Percentiles rank a stretch among this genome's conserved stretches.
phyloP scores from a whole-genome alignment of 2,329 filamentous ascomycete species.

The Beauveria australis region DNA sequence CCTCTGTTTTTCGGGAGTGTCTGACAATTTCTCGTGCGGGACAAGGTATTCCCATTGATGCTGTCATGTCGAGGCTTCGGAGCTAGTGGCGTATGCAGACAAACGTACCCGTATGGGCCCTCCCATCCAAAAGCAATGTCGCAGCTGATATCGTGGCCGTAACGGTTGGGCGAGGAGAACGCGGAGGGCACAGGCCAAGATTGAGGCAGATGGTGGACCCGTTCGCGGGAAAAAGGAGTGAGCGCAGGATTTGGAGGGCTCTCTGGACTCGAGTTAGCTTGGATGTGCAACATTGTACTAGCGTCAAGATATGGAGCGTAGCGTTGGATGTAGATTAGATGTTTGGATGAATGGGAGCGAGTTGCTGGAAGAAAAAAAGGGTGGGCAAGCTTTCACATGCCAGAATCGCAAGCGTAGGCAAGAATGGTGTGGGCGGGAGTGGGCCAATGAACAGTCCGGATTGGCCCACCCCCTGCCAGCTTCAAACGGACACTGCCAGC shows the following conservation, averaged over 20 bases:
- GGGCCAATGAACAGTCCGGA: background rate
- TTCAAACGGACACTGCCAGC: conserved; percentile 1
- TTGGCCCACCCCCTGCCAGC: conserved; percentile 6
- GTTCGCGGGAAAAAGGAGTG: background rate
- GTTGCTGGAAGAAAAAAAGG: background rate
- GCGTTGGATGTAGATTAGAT: conserved; percentile 2
- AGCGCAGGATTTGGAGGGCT: background rate
- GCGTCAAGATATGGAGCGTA: background rate
- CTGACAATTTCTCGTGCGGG: conserved; percentile 5
- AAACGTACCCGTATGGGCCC: conserved; percentile 2
- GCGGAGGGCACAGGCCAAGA: background rate
- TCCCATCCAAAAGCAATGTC: background rate
- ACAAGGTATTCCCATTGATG: background rate
- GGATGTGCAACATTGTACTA: background rate
- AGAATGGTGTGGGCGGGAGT: conserved; percentile 4
- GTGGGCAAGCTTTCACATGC: conserved; percentile 4
- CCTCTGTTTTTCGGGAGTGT: background rate
- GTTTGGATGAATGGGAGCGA: background rate
- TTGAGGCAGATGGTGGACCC: background rate
- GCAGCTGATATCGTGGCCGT: conserved; percentile 1
- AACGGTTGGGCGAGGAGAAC: conserved; percentile 2
- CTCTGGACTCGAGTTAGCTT: background rate
- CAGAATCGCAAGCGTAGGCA: conserved; percentile 2
- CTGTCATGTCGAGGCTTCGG: background rate
- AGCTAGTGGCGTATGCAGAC: background rate